Evolutionary conservation across 805 yeast species (phyloP).

Genomic region (Yarrowia sp.): DNA sequence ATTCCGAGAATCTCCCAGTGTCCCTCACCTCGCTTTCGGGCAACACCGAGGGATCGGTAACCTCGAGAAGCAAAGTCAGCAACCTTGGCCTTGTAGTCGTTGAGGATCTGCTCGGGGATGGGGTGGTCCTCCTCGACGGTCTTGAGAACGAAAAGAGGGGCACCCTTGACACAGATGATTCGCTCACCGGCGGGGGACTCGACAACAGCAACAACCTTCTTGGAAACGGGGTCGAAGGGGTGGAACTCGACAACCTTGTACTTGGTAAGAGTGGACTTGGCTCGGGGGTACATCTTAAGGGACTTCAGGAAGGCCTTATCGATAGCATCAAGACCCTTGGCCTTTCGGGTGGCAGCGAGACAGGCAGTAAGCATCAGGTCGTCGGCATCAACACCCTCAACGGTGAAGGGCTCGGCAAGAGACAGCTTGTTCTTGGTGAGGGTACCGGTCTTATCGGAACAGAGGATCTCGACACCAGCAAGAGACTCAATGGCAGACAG

Average conservation of each 20-base stretch:
- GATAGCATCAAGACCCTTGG: slow-evolving; percentile 96
- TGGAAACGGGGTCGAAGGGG: slow-evolving; percentile 97
- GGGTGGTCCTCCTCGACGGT: slow-evolving; percentile 97
- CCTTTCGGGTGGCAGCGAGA: slow-evolving; percentile 96
- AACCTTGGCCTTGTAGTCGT: slow-evolving; percentile 93
- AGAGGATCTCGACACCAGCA: slow-evolving; percentile 96
- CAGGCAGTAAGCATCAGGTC: slow-evolving; percentile 97
- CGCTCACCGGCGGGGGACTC: slow-evolving; percentile 96
- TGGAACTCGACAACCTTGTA: slow-evolving; percentile 94
- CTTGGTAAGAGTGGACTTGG: slow-evolving; percentile 87
- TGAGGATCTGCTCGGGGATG: slow-evolving; percentile 88
- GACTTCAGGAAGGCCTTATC: slow-evolving; percentile 96
- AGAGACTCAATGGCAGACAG: slow-evolving; percentile 94
- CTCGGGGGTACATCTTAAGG: slow-evolving; percentile 82
- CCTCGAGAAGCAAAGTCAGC: slow-evolving; percentile 98
- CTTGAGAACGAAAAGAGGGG: slow-evolving; percentile 93
- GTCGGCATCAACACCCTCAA: slow-evolving; percentile 93
- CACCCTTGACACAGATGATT: slow-evolving; percentile 95
- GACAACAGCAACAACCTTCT: slow-evolving; percentile 92
- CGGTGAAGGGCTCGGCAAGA: slow-evolving; percentile 95
- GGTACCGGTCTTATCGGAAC: slow-evolving; percentile 98
- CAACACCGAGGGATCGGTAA: slow-evolving; percentile 98
- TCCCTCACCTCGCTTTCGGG: slow-evolving; percentile 97
- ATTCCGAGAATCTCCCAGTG: slow-evolving; percentile 98
- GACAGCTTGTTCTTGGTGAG: slow-evolving; percentile 96